phyloP scores from a whole-genome alignment of 2,329 filamentous ascomycete species.

The Blastomyces percursus region DNA sequence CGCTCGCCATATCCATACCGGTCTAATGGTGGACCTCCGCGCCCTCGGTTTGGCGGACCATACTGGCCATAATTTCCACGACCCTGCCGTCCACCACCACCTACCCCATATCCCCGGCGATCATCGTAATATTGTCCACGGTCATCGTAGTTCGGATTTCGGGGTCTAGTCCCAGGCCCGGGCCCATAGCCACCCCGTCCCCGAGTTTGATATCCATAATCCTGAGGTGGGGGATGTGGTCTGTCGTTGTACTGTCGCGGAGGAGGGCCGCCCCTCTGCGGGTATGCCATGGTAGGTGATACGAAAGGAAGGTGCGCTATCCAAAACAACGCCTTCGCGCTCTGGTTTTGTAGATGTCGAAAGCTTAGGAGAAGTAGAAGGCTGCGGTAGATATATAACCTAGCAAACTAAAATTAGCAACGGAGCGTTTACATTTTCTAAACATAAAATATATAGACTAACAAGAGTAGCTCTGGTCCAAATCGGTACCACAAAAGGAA shows the following conservation, averaged over 20 bases:
- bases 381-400: not conserved
- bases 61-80: conserved; percentile 6
- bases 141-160: conserved; percentile 22
- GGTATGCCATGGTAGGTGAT: conserved; percentile 27
- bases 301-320: not conserved
- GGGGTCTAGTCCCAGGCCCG: conserved; percentile 8
- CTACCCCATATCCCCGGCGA: conserved; percentile 19
- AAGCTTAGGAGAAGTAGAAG: not conserved
- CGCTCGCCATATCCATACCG: conserved; percentile 17
- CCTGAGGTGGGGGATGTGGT: conserved; percentile 15
- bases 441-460: not conserved
- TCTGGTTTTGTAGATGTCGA: not conserved
- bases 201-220: conserved; percentile 19
- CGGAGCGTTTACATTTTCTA: not conserved
- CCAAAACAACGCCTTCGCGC: not conserved
- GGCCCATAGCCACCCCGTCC: conserved; percentile 20
- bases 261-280: conserved; percentile 24
- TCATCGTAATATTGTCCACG: conserved; percentile 18
- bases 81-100: conserved; percentile 5
- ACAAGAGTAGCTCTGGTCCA: not conserved
- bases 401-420: not conserved
- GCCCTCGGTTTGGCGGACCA: conserved; percentile 4
- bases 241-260: conserved; percentile 22
- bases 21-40: conserved; percentile 6
- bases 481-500: not conserved